phyloP scores from a whole-genome alignment of 1,284 basidiomycete species.

The Kwoniella shivajii region DNA sequence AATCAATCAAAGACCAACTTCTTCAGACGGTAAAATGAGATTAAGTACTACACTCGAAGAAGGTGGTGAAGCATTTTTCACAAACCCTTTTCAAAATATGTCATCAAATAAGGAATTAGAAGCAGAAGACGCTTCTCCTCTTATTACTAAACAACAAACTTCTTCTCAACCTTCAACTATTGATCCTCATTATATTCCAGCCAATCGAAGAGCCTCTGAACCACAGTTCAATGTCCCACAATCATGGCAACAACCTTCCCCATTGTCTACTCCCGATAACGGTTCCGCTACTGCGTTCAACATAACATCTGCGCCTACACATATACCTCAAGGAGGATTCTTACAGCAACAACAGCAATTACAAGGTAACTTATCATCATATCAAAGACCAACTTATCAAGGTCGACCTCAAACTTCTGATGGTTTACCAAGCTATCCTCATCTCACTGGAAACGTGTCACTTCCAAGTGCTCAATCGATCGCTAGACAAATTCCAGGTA shows the following conservation, averaged over 20 bases:
- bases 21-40: conserved; percentile 14
- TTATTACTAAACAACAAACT: conserved; percentile 5
- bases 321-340: conserved; percentile 14
- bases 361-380: conserved; percentile 4
- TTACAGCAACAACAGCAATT: conserved; percentile 18
- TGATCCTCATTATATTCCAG: conserved; percentile 31
- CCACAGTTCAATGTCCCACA: conserved; percentile 27
- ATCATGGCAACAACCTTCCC: conserved; percentile 10
- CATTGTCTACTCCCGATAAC: background rate
- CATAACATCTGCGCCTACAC: conserved; percentile 23
- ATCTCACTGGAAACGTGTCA: conserved; percentile 21
- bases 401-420: conserved; percentile 45
- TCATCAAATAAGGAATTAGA: conserved; percentile 10
- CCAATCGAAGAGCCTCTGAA: conserved; percentile 31
- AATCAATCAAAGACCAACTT: conserved; percentile 10
- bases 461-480: conserved; percentile 42
- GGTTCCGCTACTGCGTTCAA: background rate
- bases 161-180: conserved; percentile 15
- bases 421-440: conserved; percentile 41
- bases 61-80: conserved; percentile 20
- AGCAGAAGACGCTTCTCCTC: background rate
- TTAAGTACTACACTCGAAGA: conserved; percentile 25
- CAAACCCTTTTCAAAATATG: conserved; percentile 28
- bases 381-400: conserved; percentile 9
- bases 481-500: conserved; percentile 27